Evolutionary conservation across 371 early-diverging fungal species (phyloP).

Genomic region (Mucor indicus): DNA sequence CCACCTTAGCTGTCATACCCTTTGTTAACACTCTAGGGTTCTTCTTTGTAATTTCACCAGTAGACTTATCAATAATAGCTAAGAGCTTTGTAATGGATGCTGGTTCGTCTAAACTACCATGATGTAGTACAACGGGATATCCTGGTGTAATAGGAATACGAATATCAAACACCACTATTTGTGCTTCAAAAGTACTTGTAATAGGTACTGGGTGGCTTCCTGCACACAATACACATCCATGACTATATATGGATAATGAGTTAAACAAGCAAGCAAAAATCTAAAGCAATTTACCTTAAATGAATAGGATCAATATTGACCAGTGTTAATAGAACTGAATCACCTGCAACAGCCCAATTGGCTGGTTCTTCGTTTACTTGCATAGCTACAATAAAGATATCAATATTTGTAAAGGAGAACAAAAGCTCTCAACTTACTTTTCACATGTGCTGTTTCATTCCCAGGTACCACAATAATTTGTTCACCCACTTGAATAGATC

Average conservation of each 20-base stretch:
- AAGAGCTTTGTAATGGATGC: conserved; percentile 72
- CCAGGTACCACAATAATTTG: conserved; percentile 79
- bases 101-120: conserved; percentile 78
- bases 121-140: conserved; percentile 80
- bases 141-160: conserved; percentile 90
- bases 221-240: conserved; percentile 79
- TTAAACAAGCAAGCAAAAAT: background rate
- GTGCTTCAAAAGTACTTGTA: conserved; percentile 72
- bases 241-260: conserved; percentile 30
- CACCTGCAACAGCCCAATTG: conserved; percentile 93
- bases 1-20: conserved; percentile 80
- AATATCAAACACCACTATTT: conserved; percentile 91
- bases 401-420: too few relatives aligned
- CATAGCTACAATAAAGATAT: conserved; percentile 43
- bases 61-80: conserved; percentile 73
- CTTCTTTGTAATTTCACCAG: conserved; percentile 80
- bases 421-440: conserved; percentile 44
- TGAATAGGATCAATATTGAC: conserved; percentile 79
- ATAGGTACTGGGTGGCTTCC: conserved; percentile 67
- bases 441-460: conserved; percentile 73
- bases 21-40: conserved; percentile 83
- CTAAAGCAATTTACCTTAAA: conserved; percentile 51
- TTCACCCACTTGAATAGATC: conserved; percentile 86
- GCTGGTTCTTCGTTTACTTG: conserved; percentile 69
- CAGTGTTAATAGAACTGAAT: conserved; percentile 78